Percentiles rank a stretch among this genome's conserved stretches.
phyloP scores from a whole-genome alignment of 768 basidiomycete genomes.

The Leccinellum albellum region DNA sequence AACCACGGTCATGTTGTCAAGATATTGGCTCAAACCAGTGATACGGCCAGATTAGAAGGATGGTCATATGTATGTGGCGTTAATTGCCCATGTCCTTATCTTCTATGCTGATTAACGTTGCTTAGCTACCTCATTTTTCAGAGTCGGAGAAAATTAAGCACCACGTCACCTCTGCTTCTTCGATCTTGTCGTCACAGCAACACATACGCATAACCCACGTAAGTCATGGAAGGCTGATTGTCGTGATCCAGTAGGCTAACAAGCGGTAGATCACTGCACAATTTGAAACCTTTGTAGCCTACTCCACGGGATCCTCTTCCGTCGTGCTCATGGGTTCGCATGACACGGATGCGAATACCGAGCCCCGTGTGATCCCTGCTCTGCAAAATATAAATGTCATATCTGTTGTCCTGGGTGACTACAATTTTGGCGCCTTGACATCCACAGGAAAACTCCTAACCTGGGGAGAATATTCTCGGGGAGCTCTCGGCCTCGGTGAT shows the following conservation, averaged over 20 bases:
- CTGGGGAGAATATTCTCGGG: slow-evolving; percentile 74
- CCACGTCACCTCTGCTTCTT: slow-evolving; percentile 42
- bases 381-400: slow-evolving; percentile 79
- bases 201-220: slow-evolving; percentile 76
- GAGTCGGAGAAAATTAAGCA: slow-evolving; percentile 50
- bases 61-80: slow-evolving; percentile 71
- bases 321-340: slow-evolving; percentile 68
- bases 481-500: slow-evolving; percentile 85
- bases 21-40: slow-evolving; percentile 44
- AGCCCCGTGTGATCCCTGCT: slow-evolving; percentile 63
- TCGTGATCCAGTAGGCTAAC: slow-evolving; percentile 1
- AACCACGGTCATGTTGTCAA: slow-evolving; percentile 75
- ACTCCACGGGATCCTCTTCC: slow-evolving; percentile 69
- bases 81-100: background rate
- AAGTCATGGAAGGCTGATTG: slow-evolving; percentile 25
- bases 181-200: slow-evolving; percentile 36
- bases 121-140: slow-evolving; percentile 71
- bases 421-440: slow-evolving; percentile 86
- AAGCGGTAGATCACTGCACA: slow-evolving; percentile 72
- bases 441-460: slow-evolving; percentile 70
- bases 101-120: background rate
- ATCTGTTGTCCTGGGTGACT: slow-evolving; percentile 87
- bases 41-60: slow-evolving; percentile 36
- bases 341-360: slow-evolving; percentile 38
- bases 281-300: slow-evolving; percentile 77